Base-by-base conservation (phyloP, 2,329 filamentous ascomycete species). In the Sordariomycetes sp. region DNA sequence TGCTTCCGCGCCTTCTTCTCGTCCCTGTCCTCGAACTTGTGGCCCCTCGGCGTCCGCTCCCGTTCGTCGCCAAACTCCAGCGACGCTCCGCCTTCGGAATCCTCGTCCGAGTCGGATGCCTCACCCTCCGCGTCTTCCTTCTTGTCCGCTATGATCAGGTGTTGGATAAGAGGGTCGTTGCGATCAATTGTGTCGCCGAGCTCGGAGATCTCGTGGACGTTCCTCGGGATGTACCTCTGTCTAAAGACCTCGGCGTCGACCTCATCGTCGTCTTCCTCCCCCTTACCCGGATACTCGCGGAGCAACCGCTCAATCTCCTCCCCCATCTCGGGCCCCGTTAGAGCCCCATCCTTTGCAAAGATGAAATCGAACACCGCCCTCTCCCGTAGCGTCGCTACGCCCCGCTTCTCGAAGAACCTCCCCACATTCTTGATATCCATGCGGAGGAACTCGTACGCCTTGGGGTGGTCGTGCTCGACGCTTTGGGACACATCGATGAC, bases 401-500 rank as follows among this genome's bases (percentile, higher is more conserved):
- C 88, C 70, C 96, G 87, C 22, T 89, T 82, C 34, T 85, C 79
- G 82, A 97, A 99, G 74, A 96, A 99, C 70, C 96, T 90, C 24
- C 85, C 88, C 1, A 96, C 85, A 68, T 99, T 99, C 79, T 97
- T 97, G 72, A 99, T 91, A 69, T 99, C 94, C 92, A 97, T 97
- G 37, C 94, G 86, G 65, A 99, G 73, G 69, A 99, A 99, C 69
- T 97, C 93, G 34, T 96, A 79, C 2, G 89, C 93, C 59, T 90
- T 83, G 0, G 94, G 94, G 71, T 99, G 94, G 65, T 97, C 93
- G 64, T 95, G 92, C 75, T 97, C 95, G 22, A 99, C 94, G 68
- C 89, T 94, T 75, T 99, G 94, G 59, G 90, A 96, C 51, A 99
- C 94, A 72, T 99, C 94, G 70, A 99, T 99, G 67, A 99, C 88